Evolutionary conservation across 2,329 filamentous ascomycete genomes (phyloP).

Genomic region (Cercospora sojina): DNA sequence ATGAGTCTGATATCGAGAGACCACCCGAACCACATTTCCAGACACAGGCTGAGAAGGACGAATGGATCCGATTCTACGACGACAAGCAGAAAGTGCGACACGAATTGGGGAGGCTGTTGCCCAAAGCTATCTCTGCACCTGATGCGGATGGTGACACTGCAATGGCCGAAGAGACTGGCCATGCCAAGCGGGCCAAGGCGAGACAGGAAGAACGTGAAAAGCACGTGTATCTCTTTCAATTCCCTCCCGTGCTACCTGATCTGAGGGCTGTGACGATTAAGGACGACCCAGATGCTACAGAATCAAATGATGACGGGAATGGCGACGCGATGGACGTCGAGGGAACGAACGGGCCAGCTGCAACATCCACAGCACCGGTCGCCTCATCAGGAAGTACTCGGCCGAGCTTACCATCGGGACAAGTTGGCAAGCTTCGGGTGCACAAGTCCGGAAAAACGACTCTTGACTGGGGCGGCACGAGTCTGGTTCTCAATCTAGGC

Average conservation of each 20-base stretch:
- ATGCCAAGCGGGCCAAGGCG: constrained; percentile 18
- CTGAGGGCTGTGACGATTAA: constrained; percentile 46
- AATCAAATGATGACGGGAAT: constrained; percentile 3
- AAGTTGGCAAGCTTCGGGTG: constrained; percentile 61
- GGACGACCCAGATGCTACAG: constrained; percentile 30
- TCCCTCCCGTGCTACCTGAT: constrained; percentile 62
- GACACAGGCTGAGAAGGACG: constrained; percentile 54
- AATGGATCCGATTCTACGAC: constrained; percentile 50
- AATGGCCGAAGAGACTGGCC: constrained; percentile 37
- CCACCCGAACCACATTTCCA: constrained; percentile 47
- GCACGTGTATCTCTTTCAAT: constrained; percentile 62
- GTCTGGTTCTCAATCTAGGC: constrained; percentile 58
- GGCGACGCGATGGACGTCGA: constrained; percentile 30
- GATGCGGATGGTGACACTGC: constrained; percentile 46
- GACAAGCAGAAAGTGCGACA: constrained; percentile 49
- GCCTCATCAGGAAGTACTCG: constrained; percentile 33
- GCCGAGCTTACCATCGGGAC: constrained; percentile 51
- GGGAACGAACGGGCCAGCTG: constrained; percentile 8
- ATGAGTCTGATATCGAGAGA: constrained; percentile 23
- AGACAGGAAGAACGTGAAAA: constrained; percentile 48
- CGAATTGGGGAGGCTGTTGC: constrained; percentile 47
- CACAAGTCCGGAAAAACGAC: constrained; percentile 62
- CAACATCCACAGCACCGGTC: constrained; percentile 4
- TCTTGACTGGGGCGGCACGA: constrained; percentile 62
- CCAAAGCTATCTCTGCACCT: constrained; percentile 31